Evolutionary conservation across 73 alveolate species (phyloP).

Genomic region (Effrenium voratum): DNA sequence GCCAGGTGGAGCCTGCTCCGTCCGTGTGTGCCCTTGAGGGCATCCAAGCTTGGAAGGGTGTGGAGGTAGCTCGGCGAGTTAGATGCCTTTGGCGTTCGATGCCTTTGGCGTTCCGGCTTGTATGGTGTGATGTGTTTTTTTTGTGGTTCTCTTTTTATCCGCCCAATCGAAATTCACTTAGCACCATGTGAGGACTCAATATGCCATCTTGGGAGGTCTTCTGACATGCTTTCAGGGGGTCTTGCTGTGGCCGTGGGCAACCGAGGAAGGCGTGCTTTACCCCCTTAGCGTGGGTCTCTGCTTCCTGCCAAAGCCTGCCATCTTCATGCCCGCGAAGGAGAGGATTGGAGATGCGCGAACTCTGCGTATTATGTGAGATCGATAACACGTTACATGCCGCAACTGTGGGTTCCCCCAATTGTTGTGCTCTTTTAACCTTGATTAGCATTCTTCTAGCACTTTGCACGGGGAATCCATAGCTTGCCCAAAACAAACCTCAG

Average conservation of each 20-base stretch:
- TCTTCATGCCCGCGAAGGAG: constrained; percentile 7
- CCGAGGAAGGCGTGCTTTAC: constrained; percentile 30
- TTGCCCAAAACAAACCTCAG: no score
- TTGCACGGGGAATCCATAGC: no score
- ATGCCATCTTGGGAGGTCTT: not conserved
- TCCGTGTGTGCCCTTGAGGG: not conserved
- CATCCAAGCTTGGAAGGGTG: constrained; percentile 6
- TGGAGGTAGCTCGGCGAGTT: not conserved
- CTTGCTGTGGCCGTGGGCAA: not conserved
- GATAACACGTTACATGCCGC: not conserved
- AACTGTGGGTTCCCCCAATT: not conserved
- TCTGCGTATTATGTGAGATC: no score
- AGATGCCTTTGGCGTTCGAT: not conserved
- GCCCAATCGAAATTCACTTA: no score
- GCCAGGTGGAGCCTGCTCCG: no score
- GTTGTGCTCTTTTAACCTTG: no score
- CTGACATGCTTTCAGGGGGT: not conserved
- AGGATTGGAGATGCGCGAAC: no score
- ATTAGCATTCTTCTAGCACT: no score
- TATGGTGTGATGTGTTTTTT: no score
- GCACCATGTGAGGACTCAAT: no score
- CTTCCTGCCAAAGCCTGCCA: constrained; percentile 47
- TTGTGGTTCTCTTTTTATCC: no score
- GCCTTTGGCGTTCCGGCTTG: no score
- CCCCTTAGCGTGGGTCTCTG: constrained; percentile 13